Evolutionary conservation across 495 filamentous ascomycete species (phyloP).

Genomic region (Penicillium bialowiezense): DNA sequence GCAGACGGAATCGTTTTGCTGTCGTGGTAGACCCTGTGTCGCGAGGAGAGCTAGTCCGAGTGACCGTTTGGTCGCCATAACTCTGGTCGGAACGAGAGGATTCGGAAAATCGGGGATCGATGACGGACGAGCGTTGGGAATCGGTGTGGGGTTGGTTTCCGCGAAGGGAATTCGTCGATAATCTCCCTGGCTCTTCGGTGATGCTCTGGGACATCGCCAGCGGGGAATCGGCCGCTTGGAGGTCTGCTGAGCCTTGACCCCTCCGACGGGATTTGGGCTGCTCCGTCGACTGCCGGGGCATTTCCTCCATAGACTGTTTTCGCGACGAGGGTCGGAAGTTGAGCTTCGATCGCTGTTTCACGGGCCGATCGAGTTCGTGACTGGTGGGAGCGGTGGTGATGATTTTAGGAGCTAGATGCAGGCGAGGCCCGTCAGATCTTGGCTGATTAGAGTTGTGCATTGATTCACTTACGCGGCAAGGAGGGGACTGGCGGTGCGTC

Average conservation of each 20-base stretch:
- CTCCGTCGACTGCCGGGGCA: slow-evolving; percentile 19
- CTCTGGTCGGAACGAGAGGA: slow-evolving; percentile 90
- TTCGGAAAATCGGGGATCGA: slow-evolving; percentile 75
- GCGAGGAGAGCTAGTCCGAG: slow-evolving; percentile 25
- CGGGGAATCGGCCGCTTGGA: slow-evolving; percentile 36
- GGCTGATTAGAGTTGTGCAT: background rate
- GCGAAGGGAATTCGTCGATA: slow-evolving; percentile 48
- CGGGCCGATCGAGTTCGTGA: slow-evolving; percentile 49
- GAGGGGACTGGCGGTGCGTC: slow-evolving; percentile 72
- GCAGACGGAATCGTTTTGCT: slow-evolving; percentile 75
- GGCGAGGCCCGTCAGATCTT: background rate
- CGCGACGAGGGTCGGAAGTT: slow-evolving; percentile 29
- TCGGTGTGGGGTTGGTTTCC: slow-evolving; percentile 65
- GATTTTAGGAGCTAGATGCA: slow-evolving; percentile 71
- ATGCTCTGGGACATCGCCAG: slow-evolving; percentile 51
- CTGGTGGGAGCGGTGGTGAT: slow-evolving; percentile 89
- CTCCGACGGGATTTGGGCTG: slow-evolving; percentile 18
- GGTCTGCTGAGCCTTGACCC: slow-evolving; percentile 31
- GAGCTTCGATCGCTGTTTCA: slow-evolving; percentile 49
- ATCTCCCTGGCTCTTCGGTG: slow-evolving; percentile 66
- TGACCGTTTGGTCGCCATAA: slow-evolving; percentile 64
- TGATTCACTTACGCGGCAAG: slow-evolving; percentile 61
- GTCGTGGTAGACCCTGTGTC: slow-evolving; percentile 43
- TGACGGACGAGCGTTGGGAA: slow-evolving; percentile 62
- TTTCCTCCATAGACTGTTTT: slow-evolving; percentile 35